A percentile compares a stretch with the other conserved stretches of the same genome.
phyloP scores from a whole-genome alignment of 148 eudicot genomes.

The Amaranthus palmeri region DNA sequence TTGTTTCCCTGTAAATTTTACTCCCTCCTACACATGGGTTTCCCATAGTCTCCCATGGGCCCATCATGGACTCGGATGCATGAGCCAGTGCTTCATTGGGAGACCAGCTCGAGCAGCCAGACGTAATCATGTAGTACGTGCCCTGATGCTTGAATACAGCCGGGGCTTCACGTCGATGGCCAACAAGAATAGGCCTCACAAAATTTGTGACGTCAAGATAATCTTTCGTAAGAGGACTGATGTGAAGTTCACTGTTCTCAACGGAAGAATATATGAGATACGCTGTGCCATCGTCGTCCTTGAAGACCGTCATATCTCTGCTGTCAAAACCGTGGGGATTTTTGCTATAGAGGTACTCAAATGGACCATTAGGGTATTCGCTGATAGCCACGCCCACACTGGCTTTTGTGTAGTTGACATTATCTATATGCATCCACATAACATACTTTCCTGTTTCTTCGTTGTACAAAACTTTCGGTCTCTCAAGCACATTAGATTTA shows the following conservation, averaged over 20 bases:
- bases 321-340: slow-evolving; percentile 85
- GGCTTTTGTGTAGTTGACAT: slow-evolving; percentile 87
- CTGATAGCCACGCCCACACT: slow-evolving; percentile 74
- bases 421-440: slow-evolving; percentile 99
- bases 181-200: slow-evolving; percentile 64
- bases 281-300: slow-evolving; percentile 78
- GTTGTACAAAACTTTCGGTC: slow-evolving; percentile 90
- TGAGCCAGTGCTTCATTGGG: slow-evolving; percentile 90
- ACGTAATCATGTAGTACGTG: slow-evolving; percentile 93
- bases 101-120: slow-evolving; percentile 96
- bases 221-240: slow-evolving; percentile 71
- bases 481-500: slow-evolving; percentile 82
- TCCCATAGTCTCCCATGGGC: slow-evolving; percentile 90
- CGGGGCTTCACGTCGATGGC: slow-evolving; percentile 86
- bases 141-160: slow-evolving; percentile 80
- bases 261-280: slow-evolving; percentile 86
- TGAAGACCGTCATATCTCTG: slow-evolving; percentile 89
- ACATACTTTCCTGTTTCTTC: slow-evolving; percentile 67
- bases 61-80: slow-evolving; percentile 72
- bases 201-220: slow-evolving; percentile 59
- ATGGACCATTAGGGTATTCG: slow-evolving; percentile 75
- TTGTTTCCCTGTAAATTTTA: slow-evolving; percentile 55
- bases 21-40: slow-evolving; percentile 89
- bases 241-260: slow-evolving; percentile 89
- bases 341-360: slow-evolving; percentile 72